Conservation (phyloP, 306 rosid genomes). For the Vachellia pachyceras region DNA sequence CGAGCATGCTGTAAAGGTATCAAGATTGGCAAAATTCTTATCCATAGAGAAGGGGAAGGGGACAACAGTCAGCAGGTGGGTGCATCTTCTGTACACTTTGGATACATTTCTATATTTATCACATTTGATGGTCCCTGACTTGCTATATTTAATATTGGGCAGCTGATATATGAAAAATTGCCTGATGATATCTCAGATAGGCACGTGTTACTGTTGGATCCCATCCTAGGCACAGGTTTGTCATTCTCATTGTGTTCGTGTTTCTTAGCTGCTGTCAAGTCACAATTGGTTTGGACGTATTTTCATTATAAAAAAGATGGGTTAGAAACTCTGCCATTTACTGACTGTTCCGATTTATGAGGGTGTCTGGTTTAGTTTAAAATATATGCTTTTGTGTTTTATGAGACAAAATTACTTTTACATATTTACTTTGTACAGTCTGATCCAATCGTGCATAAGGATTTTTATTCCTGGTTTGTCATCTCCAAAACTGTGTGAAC, state of each 20-base stretch:
- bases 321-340: not conserved
- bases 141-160: conserved; percentile 46
- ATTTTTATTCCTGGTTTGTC: too few species aligned
- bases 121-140: conserved; percentile 33
- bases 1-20: conserved; percentile 99
- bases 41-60: conserved; percentile 99
- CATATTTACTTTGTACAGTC: too few species aligned
- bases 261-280: not conserved
- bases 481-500: too few species aligned
- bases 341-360: not conserved
- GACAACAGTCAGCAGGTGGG: conserved; percentile 98
- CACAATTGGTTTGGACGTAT: not conserved
- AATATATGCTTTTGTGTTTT: too few species aligned
- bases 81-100: conserved; percentile 34
- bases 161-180: conserved; percentile 93
- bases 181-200: conserved; percentile 95
- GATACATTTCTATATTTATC: not conserved
- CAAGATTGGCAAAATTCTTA: conserved; percentile 98
- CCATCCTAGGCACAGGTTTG: conserved; percentile 97
- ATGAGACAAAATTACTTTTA: too few species aligned
- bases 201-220: conserved; percentile 95
- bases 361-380: too few species aligned
- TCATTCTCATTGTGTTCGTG: conserved; percentile 22
- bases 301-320: not conserved
- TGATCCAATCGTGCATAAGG: too few species aligned